Conservation (phyloP, 495 filamentous ascomycete genomes). For the Cetradonia linearis region DNA sequence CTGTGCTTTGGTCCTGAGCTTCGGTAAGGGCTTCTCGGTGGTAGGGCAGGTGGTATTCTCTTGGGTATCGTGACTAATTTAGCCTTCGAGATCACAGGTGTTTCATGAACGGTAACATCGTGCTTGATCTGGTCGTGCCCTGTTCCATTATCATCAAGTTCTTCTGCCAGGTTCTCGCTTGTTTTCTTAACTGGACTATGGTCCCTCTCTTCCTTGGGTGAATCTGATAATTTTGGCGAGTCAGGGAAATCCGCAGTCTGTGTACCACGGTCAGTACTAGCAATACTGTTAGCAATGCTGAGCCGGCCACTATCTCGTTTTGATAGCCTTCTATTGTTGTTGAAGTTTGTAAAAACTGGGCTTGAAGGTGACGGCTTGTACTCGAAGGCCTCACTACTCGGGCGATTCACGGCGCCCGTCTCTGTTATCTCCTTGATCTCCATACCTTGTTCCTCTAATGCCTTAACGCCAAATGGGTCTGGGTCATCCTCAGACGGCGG, state of each 20-base stretch:
- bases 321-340: slow-evolving; percentile 37
- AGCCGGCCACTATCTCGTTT: slow-evolving; percentile 52
- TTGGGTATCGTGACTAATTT: slow-evolving; percentile 65
- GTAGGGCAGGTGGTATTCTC: slow-evolving; percentile 54
- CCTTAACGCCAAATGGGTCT: slow-evolving; percentile 80
- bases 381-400: slow-evolving; percentile 65
- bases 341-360: slow-evolving; percentile 61
- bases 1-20: slow-evolving; percentile 6
- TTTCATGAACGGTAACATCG: slow-evolving; percentile 33
- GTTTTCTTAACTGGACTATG: slow-evolving; percentile 30
- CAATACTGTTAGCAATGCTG: slow-evolving; percentile 46
- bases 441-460: slow-evolving; percentile 71
- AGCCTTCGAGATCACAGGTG: slow-evolving; percentile 48
- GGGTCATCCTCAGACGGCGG: slow-evolving; percentile 65
- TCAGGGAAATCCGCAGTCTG: slow-evolving; percentile 49
- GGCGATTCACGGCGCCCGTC: slow-evolving; percentile 60
- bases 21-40: slow-evolving; percentile 49
- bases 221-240: slow-evolving; percentile 34
- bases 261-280: slow-evolving; percentile 46
- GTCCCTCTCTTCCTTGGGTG: slow-evolving; percentile 31
- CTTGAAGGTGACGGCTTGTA: slow-evolving; percentile 67
- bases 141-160: slow-evolving; percentile 25
- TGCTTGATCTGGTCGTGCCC: slow-evolving; percentile 25
- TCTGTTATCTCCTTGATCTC: slow-evolving; percentile 57
- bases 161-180: slow-evolving; percentile 31